Evolutionary conservation across 495 filamentous ascomycete genomes (phyloP).

Genomic region (Amorphotheca resinae): DNA sequence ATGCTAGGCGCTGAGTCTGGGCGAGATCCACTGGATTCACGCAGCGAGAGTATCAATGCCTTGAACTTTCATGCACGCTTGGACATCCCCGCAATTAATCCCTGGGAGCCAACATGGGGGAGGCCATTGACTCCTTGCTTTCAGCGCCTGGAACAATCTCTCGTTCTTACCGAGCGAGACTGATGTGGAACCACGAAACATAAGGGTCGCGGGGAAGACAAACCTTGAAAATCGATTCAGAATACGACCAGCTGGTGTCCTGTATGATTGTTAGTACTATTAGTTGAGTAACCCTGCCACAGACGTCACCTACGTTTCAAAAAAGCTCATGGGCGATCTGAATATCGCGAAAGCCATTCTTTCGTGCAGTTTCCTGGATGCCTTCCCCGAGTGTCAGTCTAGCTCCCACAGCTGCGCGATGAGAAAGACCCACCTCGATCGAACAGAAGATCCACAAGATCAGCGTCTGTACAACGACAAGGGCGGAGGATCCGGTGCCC

Average conservation of each 20-base stretch:
- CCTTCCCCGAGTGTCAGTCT: slow-evolving; percentile 31
- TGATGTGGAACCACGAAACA: no score
- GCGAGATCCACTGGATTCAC: no score
- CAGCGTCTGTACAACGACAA: slow-evolving; percentile 85
- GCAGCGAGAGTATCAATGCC: slow-evolving; percentile 10
- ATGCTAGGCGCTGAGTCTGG: no score
- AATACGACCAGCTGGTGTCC: slow-evolving; percentile 88
- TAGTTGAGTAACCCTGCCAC: neutral
- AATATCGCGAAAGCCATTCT: slow-evolving; percentile 98
- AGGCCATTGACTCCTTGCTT: no score
- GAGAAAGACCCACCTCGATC: slow-evolving; percentile 48
- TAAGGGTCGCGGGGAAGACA: slow-evolving; percentile 18
- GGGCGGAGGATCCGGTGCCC: slow-evolving; percentile 72
- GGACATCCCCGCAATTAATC: slow-evolving; percentile 5
- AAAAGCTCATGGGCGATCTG: slow-evolving; percentile 96
- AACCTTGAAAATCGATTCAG: slow-evolving; percentile 92
- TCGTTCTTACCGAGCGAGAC: no score
- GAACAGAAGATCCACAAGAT: slow-evolving; percentile 99
- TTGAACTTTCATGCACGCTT: slow-evolving; percentile 1
- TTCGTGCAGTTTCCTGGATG: slow-evolving; percentile 92
- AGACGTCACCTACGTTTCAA: slow-evolving; percentile 52
- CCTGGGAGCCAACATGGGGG: neutral
- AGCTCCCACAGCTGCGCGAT: slow-evolving; percentile 9
- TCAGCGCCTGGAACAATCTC: no score
- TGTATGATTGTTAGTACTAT: slow-evolving; percentile 2